Conservation (phyloP, 1,139 yeast genomes). For the Nakaseomyces bracarensis region DNA sequence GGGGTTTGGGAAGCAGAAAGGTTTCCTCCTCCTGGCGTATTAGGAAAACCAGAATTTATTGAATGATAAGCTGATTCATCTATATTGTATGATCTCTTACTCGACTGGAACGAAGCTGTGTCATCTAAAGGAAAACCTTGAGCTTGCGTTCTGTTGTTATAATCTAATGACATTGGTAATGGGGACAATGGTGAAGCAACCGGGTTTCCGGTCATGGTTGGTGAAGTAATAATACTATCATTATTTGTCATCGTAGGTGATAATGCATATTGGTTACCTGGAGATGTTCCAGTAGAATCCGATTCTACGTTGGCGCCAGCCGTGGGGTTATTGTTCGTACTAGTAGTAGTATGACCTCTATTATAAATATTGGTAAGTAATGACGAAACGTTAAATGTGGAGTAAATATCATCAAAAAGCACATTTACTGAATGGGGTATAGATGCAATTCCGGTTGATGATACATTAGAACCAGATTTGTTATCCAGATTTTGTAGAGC, state of each 20-base stretch:
- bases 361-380: constrained; percentile 13
- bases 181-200: constrained; percentile 2
- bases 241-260: constrained; percentile 11
- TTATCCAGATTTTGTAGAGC: constrained; percentile 8
- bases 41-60: not conserved
- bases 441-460: constrained; percentile 4
- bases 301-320: not conserved
- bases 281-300: constrained; percentile 5
- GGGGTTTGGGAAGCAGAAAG: not conserved
- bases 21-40: not conserved
- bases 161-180: constrained; percentile 1
- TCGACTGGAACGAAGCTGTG: constrained; percentile 8
- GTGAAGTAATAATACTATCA: constrained; percentile 7
- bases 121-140: constrained; percentile 9
- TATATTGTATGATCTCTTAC: constrained; percentile 6
- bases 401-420: constrained; percentile 21
- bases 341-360: not conserved
- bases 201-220: not conserved
- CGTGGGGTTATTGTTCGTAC: not conserved
- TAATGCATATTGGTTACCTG: constrained; percentile 10
- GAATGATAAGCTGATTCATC: constrained; percentile 5
- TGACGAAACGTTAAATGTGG: constrained; percentile 19
- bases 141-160: constrained; percentile 3
- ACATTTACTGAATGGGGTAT: constrained; percentile 13
- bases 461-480: not conserved